Conservation (phyloP, 441 rosid genomes). For the Kokia cookei region DNA sequence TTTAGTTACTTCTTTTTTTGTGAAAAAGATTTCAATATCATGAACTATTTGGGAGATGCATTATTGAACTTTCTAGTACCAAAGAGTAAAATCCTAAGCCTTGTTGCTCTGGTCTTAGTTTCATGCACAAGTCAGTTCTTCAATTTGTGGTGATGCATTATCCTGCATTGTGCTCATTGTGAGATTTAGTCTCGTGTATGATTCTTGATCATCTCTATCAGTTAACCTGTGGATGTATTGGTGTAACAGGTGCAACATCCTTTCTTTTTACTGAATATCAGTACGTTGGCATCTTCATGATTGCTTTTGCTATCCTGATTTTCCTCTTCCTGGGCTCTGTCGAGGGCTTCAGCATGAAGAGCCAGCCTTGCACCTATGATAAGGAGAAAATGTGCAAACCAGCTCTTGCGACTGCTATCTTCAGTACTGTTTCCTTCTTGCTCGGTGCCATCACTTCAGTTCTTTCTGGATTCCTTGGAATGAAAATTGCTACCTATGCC, state of each 20-base stretch:
- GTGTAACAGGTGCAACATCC: conserved; percentile 59
- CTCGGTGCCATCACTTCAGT: conserved; percentile 75
- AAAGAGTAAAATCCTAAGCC: not conserved
- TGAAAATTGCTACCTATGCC: conserved; percentile 85
- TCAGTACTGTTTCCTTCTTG: conserved; percentile 66
- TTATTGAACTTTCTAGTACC: not conserved
- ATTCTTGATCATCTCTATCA: not conserved
- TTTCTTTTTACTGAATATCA: conserved; percentile 71
- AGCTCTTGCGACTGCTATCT: conserved; percentile 67
- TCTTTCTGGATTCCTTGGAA: conserved; percentile 74
- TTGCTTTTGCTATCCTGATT: conserved; percentile 60
- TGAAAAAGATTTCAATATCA: not conserved
- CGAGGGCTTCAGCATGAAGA: conserved; percentile 62
- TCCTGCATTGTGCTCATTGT: not conserved
- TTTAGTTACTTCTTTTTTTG: not conserved
- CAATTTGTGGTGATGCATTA: not conserved
- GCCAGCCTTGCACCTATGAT: conserved; percentile 60
- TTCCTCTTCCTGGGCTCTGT: conserved; percentile 80
- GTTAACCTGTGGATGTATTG: not conserved
- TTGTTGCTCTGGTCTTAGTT: not conserved
- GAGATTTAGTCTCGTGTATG: not conserved
- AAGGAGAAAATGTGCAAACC: conserved; percentile 55
- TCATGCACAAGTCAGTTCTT: not conserved
- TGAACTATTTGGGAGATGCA: not conserved
- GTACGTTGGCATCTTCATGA: conserved; percentile 71